Evolutionary conservation across 352 stramenopile genomes (phyloP).

Genomic region (Phytopythium vexans): DNA sequence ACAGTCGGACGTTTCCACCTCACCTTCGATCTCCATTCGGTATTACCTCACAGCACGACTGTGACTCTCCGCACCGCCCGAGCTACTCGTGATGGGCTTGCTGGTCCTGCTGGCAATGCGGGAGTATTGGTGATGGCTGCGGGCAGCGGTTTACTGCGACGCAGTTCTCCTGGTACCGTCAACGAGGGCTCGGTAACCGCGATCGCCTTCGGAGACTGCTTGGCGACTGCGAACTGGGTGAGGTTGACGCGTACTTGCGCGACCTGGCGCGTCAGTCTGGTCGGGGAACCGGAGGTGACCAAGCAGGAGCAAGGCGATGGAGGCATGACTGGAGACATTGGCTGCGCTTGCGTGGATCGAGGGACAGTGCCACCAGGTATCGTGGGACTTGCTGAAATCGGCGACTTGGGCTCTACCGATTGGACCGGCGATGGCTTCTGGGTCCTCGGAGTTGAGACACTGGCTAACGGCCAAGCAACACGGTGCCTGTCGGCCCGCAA

Average conservation of each 20-base stretch:
- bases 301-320: not conserved
- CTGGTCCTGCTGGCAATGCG: not conserved
- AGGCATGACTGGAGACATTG: too few species aligned
- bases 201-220: not conserved
- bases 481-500: too few species aligned
- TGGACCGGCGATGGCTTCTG: too few species aligned
- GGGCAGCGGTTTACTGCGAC: not conserved
- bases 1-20: too few species aligned
- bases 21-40: too few species aligned
- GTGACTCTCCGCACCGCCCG: constrained; percentile 1
- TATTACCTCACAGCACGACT: constrained; percentile 1
- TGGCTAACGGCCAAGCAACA: too few species aligned
- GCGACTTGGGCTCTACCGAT: too few species aligned
- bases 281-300: constrained; percentile 1
- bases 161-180: not conserved
- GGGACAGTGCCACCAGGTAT: too few species aligned
- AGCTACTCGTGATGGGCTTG: not conserved
- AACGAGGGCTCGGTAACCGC: not conserved
- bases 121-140: not conserved
- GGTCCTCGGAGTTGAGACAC: too few species aligned
- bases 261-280: constrained; percentile 23
- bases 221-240: constrained; percentile 18
- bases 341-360: too few species aligned
- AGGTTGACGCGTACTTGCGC: constrained; percentile 50
- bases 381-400: too few species aligned